These are phyloP conservation scores for Microdochium paspali DNA, from an alignment of 2,329 filamentous ascomycete species.

Conservation along the genomic window DNA sequence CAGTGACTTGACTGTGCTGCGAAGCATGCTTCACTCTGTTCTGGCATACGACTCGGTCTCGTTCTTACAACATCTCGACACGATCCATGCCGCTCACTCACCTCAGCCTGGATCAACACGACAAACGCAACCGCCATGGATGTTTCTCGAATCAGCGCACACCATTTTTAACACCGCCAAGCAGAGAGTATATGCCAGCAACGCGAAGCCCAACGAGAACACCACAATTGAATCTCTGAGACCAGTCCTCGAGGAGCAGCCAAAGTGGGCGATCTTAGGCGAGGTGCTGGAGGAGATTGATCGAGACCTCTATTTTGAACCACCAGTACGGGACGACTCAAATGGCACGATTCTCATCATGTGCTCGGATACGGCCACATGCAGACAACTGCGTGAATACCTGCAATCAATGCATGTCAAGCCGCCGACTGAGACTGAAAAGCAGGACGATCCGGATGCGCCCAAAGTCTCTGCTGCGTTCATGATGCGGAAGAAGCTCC, in stretches of 20 bases:
- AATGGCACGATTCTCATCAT: conserved; percentile 92
- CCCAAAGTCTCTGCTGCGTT: conserved; percentile 65
- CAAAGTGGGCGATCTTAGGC: conserved; percentile 86
- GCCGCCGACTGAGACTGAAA: conserved; percentile 34
- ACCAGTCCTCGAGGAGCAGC: conserved; percentile 84
- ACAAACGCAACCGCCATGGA: conserved; percentile 88
- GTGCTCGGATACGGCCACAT: conserved; percentile 83
- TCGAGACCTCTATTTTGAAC: conserved; percentile 77
- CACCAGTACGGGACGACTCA: conserved; percentile 66
- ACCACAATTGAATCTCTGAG: conserved; percentile 52
- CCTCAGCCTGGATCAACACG: conserved; percentile 79
- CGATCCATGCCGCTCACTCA: conserved; percentile 82
- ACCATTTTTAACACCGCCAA: conserved; percentile 89
- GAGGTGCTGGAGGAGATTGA: conserved; percentile 93
- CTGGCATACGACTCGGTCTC: conserved; percentile 83
- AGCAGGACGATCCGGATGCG: conserved; percentile 33
- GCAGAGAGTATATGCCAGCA: conserved; percentile 73
- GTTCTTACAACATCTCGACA: conserved; percentile 89
- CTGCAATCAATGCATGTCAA: conserved; percentile 81
- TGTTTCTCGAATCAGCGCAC: conserved; percentile 91
- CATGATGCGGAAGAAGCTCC: conserved; percentile 83
- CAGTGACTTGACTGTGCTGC: conserved; percentile 73
- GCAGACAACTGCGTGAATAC: conserved; percentile 82
- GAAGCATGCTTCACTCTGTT: conserved; percentile 72
- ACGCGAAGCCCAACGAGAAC: conserved; percentile 40